Conservation (phyloP, 2,329 filamentous ascomycete species). For the Penicillium aurantiogriseum region DNA sequence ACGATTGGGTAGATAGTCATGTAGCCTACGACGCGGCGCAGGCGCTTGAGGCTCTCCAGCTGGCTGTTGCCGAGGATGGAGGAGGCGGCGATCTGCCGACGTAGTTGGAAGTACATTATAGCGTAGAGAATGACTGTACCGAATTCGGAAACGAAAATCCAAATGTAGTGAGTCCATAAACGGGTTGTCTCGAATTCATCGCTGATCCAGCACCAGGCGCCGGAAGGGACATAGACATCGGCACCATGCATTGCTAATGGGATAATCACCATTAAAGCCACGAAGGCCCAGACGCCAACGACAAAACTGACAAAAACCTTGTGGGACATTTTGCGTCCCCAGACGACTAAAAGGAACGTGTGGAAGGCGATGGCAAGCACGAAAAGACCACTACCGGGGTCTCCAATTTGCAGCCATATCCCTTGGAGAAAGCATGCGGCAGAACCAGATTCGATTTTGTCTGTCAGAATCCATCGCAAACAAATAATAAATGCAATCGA, state of each 20-base stretch:
- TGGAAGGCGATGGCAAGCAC: slow-evolving; percentile 56
- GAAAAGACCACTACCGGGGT: slow-evolving; percentile 54
- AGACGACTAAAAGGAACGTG: slow-evolving; percentile 51
- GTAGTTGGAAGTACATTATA: slow-evolving; percentile 50
- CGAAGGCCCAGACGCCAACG: slow-evolving; percentile 47
- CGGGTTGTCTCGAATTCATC: slow-evolving; percentile 43
- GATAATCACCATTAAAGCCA: slow-evolving; percentile 48
- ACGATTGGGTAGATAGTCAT: slow-evolving; percentile 50
- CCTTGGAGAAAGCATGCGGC: slow-evolving; percentile 52
- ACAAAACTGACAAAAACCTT: slow-evolving; percentile 47
- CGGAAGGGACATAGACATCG: slow-evolving; percentile 49
- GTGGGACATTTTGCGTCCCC: slow-evolving; percentile 48
- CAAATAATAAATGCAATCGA: slow-evolving; percentile 52
- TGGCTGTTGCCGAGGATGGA: slow-evolving; percentile 38
- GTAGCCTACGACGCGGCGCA: slow-evolving; percentile 46
- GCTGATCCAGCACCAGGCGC: slow-evolving; percentile 56
- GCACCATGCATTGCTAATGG: slow-evolving; percentile 45
- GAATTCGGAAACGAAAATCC: slow-evolving; percentile 54
- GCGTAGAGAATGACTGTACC: slow-evolving; percentile 50
- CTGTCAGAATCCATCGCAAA: slow-evolving; percentile 46
- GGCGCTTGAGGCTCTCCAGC: slow-evolving; percentile 38
- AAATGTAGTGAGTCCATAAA: slow-evolving; percentile 52
- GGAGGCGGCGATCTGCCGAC: slow-evolving; percentile 43
- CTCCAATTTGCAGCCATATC: slow-evolving; percentile 53
- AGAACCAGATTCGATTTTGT: slow-evolving; percentile 47